Conservation (phyloP, 169 alveolate species). For the Fabrea salina region DNA sequence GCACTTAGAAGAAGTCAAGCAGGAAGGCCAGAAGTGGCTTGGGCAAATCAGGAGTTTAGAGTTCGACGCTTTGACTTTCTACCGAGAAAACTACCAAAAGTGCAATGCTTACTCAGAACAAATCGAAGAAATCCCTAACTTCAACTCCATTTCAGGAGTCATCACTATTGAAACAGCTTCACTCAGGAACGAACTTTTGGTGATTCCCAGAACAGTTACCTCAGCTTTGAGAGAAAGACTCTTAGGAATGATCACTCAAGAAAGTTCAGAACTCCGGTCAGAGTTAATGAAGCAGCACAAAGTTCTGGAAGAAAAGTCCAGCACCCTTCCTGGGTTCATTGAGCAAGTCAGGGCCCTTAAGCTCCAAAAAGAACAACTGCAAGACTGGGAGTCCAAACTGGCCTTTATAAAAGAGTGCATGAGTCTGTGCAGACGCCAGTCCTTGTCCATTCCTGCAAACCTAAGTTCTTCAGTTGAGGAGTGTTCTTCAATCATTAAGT, state of each 20-base stretch:
- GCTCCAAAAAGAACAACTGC: constrained; percentile 37
- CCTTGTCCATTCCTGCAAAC: constrained; percentile 38
- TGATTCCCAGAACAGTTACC: constrained; percentile 46
- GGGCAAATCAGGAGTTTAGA: constrained; percentile 17
- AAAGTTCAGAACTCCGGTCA: constrained; percentile 43
- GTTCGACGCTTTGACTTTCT: constrained; percentile 42
- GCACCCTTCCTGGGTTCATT: constrained; percentile 45
- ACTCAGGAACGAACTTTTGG: constrained; percentile 33
- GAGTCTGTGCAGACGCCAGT: constrained; percentile 37
- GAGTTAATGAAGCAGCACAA: constrained; percentile 40
- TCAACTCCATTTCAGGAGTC: constrained; percentile 39
- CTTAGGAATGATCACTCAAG: constrained; percentile 46
- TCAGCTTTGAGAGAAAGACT: constrained; percentile 55
- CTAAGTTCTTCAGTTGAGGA: constrained; percentile 32
- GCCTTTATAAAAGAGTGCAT: constrained; percentile 44
- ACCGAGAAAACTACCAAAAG: constrained; percentile 48
- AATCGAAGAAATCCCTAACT: constrained; percentile 42
- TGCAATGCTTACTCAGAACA: constrained; percentile 34
- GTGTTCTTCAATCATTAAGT: neutral
- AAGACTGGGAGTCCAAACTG: constrained; percentile 39
- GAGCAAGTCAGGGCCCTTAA: constrained; percentile 51
- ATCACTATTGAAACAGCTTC: constrained; percentile 49
- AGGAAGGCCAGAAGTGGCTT: constrained; percentile 48
- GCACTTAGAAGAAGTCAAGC: constrained; percentile 42
- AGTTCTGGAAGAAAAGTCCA: constrained; percentile 42